These are phyloP conservation scores for Parsonsia alboflavescens DNA, from an alignment of 257 asterid genomes.

Conservation along the genomic window DNA sequence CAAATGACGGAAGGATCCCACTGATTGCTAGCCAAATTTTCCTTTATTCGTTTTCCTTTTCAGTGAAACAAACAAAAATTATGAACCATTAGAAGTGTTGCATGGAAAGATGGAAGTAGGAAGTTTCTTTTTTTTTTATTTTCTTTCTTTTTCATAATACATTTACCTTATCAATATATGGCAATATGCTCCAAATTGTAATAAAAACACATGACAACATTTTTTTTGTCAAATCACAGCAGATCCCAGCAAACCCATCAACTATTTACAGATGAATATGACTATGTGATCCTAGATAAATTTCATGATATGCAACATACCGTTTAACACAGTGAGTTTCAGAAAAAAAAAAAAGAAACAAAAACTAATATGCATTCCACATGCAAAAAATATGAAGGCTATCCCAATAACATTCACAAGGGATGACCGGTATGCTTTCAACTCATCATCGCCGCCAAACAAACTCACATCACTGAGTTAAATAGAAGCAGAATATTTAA, in stretches of 20 bases:
- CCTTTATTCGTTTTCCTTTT: neutral
- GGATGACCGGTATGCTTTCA: neutral
- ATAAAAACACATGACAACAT: neutral
- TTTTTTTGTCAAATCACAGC: neutral
- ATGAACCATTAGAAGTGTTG: neutral
- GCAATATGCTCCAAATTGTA: neutral
- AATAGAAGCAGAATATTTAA: neutral
- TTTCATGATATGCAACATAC: neutral
- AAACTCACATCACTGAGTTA: neutral
- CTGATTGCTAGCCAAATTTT: neutral
- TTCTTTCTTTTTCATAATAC: neutral
- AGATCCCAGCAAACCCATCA: neutral
- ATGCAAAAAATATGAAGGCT: neutral
- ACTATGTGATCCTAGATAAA: neutral
- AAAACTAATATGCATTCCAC: neutral
- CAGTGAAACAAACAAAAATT: neutral
- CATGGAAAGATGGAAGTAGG: neutral
- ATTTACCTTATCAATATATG: neutral
- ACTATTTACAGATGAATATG: neutral
- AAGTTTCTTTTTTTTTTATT: neutral
- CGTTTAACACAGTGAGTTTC: neutral
- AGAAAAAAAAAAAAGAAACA: too few relatives aligned
- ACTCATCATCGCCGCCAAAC: neutral
- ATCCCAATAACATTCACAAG: neutral
- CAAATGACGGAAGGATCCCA: neutral